Conservation (phyloP, 1,284 basidiomycete species). For the Apiotrichum mycotoxinovorans region DNA sequence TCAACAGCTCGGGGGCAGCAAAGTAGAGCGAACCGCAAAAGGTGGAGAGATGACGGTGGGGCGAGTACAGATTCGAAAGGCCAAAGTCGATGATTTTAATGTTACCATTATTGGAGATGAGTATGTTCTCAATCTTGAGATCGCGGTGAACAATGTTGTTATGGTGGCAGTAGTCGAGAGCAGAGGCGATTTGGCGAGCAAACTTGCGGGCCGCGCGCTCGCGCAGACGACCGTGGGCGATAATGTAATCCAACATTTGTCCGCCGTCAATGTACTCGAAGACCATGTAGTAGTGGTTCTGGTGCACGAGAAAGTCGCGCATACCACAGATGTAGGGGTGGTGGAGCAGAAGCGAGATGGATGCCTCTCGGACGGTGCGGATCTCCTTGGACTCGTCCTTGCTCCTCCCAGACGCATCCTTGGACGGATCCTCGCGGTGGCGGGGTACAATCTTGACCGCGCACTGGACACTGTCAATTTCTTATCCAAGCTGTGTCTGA, state of each 20-base stretch:
- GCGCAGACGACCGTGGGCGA: constrained; percentile 91
- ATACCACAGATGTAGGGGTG: constrained; percentile 99
- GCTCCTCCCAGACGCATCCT: constrained; percentile 57
- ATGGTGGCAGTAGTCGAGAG: constrained; percentile 93
- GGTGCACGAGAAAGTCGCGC: constrained; percentile 95
- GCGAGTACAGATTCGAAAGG: constrained; percentile 93
- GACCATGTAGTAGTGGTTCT: constrained; percentile 98
- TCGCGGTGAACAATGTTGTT: constrained; percentile 96
- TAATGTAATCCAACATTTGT: constrained; percentile 99
- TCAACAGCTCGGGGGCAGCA: constrained; percentile 92
- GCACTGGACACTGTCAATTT: constrained; percentile 56
- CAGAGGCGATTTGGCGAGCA: constrained; percentile 91
- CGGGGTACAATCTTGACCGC: constrained; percentile 98
- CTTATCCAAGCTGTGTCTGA: background rate
- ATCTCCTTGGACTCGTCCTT: constrained; percentile 95
- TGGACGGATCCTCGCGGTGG: constrained; percentile 49
- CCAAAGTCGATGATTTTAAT: constrained; percentile 99
- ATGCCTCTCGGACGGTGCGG: constrained; percentile 90
- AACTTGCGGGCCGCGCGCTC: constrained; percentile 96
- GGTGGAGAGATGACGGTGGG: constrained; percentile 75
- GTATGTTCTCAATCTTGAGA: constrained; percentile 98
- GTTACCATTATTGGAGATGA: constrained; percentile 96
- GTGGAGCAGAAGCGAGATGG: constrained; percentile 86
- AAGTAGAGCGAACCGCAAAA: constrained; percentile 98
- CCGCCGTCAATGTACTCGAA: constrained; percentile 98